Percentiles rank a stretch among this genome's conserved stretches.
Conservation (phyloP, 2,329 filamentous ascomycete species). For the Cytospora mali region DNA sequence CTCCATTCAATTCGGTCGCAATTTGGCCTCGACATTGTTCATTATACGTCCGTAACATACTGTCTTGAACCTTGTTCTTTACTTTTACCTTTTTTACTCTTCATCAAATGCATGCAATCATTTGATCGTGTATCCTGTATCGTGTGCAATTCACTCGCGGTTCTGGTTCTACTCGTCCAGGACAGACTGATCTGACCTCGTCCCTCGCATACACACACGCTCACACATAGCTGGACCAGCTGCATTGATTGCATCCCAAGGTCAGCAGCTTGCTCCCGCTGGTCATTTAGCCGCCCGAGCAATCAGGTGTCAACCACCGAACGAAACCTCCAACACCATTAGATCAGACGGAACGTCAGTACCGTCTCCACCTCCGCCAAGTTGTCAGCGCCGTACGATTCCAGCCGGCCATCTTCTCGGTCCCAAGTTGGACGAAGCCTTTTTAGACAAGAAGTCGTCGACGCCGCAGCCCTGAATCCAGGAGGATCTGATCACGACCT, state of each 20-base stretch:
- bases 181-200: not conserved
- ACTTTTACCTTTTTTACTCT: not conserved
- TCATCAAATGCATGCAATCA: constrained; percentile 6
- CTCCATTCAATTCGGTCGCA: not conserved
- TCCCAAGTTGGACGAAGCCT: constrained; percentile 41
- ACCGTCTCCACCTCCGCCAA: constrained; percentile 42
- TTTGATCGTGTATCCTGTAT: constrained; percentile 14
- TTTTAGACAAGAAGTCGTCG: constrained; percentile 35
- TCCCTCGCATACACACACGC: not conserved
- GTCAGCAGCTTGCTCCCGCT: not conserved
- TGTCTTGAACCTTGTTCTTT: not conserved
- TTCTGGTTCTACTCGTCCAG: not conserved
- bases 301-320: constrained; percentile 9
- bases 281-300: constrained; percentile 16
- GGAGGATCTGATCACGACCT: constrained; percentile 28
- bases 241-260: constrained; percentile 9
- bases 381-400: constrained; percentile 51
- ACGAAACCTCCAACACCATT: constrained; percentile 12
- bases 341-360: constrained; percentile 27
- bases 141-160: not conserved
- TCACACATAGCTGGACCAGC: not conserved
- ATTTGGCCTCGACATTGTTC: not conserved
- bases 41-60: not conserved
- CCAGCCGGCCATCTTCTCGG: constrained; percentile 48
- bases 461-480: constrained; percentile 37